Evolutionary conservation across 1,284 basidiomycete species (phyloP).

Genomic region (Cutaneotrichosporon mucoides): DNA sequence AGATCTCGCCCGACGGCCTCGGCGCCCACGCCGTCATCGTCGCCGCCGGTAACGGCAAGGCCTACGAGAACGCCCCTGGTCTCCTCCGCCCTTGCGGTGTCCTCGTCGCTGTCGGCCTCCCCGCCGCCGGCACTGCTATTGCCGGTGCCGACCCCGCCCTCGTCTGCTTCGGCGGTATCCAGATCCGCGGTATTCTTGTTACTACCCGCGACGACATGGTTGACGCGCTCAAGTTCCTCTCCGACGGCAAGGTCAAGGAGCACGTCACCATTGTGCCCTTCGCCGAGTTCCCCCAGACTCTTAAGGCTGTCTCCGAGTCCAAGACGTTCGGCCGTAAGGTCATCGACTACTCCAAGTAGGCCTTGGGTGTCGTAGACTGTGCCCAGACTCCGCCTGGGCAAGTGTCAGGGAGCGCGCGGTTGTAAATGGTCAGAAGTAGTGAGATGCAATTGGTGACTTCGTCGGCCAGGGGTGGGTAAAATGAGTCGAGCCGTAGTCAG

Average conservation of each 20-base stretch:
- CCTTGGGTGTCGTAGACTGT: too few relatives aligned
- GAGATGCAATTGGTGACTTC: too few relatives aligned
- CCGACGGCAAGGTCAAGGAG: slow-evolving; percentile 20
- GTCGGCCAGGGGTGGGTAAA: too few relatives aligned
- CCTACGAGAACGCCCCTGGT: slow-evolving; percentile 11
- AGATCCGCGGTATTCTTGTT: slow-evolving; percentile 44
- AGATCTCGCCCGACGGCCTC: slow-evolving; percentile 10
- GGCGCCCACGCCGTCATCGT: slow-evolving; percentile 20
- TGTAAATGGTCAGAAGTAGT: too few relatives aligned
- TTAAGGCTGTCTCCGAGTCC: slow-evolving; percentile 11
- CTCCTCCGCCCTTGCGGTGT: slow-evolving; percentile 13
- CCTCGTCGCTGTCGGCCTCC: slow-evolving; percentile 18
- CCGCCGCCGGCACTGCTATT: slow-evolving; percentile 32
- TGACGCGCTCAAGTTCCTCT: slow-evolving; percentile 15
- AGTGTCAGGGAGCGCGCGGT: too few relatives aligned
- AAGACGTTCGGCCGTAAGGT: slow-evolving; percentile 17
- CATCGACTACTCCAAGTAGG: slow-evolving; percentile 47
- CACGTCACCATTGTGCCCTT: slow-evolving; percentile 17
- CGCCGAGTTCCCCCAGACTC: slow-evolving; percentile 15
- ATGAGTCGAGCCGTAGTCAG: too few relatives aligned
- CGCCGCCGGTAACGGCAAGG: slow-evolving; percentile 19
- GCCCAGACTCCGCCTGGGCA: too few relatives aligned
- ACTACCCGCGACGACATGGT: slow-evolving; percentile 21
- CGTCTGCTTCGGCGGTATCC: slow-evolving; percentile 47
- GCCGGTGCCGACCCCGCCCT: slow-evolving; percentile 33